A percentile compares a stretch with the other conserved stretches of the same genome.
These are phyloP conservation scores for Fusarium decemcellulare DNA, from an alignment of 2,329 filamentous ascomycete genomes.

Conservation along the genomic window DNA sequence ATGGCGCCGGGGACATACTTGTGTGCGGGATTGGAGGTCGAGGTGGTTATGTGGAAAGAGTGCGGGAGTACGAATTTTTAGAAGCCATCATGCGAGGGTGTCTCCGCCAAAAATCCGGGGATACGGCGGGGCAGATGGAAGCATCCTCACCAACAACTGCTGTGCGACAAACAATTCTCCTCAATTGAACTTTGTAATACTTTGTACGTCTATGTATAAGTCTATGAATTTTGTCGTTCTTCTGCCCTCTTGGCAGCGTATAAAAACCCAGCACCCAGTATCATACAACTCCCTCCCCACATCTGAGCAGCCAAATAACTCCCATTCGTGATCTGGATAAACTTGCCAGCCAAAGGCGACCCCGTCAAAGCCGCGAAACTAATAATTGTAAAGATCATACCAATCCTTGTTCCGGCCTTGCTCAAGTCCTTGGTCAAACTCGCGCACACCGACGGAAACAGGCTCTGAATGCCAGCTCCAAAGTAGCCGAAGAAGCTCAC, in stretches of 20 bases:
- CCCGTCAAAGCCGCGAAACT: conserved; percentile 68
- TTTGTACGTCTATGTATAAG: background rate
- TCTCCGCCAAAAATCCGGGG: conserved; percentile 23
- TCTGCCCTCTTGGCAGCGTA: conserved; percentile 56
- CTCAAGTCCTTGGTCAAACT: conserved; percentile 66
- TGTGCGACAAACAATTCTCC: background rate
- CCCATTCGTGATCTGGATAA: conserved; percentile 61
- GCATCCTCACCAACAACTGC: background rate
- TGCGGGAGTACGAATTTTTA: conserved; percentile 37
- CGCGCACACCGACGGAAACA: conserved; percentile 71
- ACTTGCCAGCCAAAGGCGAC: conserved; percentile 67
- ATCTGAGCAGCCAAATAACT: conserved; percentile 65
- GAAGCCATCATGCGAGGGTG: conserved; percentile 24
- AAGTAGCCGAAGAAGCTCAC: conserved; percentile 74
- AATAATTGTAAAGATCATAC: conserved; percentile 72
- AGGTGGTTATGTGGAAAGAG: background rate
- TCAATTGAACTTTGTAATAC: background rate
- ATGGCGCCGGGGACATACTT: conserved; percentile 52
- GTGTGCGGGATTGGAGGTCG: background rate
- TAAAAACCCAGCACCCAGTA: conserved; percentile 60
- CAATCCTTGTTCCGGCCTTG: conserved; percentile 69
- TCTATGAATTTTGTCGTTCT: conserved; percentile 27
- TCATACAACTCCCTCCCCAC: conserved; percentile 62
- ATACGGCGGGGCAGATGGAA: conserved; percentile 13
- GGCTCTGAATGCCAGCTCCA: conserved; percentile 73